Percentiles rank a stretch among this genome's conserved stretches.
phyloP scores from a whole-genome alignment of 208 protist genomes.

The Leishmania amazonensis region DNA sequence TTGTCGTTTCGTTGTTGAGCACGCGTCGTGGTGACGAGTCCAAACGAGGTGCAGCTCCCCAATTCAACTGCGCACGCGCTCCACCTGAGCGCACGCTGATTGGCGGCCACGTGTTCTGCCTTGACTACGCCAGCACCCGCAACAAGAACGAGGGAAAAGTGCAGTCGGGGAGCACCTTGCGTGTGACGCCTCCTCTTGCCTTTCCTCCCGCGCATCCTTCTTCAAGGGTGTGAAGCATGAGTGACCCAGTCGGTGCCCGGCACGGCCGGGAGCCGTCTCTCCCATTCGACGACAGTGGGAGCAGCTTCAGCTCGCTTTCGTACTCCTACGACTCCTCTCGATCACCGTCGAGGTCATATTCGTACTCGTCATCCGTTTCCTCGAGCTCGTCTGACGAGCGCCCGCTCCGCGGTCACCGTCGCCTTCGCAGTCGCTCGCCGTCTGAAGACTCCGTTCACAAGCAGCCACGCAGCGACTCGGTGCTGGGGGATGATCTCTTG shows the following conservation, averaged over 20 bases:
- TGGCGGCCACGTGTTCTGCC: not conserved
- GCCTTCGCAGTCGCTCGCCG: conserved; percentile 18
- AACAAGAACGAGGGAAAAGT: not conserved
- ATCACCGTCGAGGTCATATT: conserved; percentile 12
- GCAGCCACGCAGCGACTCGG: conserved; percentile 12
- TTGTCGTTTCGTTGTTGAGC: not conserved
- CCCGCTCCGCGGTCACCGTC: conserved; percentile 9
- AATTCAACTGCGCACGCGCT: not conserved
- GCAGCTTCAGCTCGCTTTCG: conserved; percentile 17
- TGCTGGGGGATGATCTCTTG: conserved; percentile 12
- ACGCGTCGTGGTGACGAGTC: not conserved
- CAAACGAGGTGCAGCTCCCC: not conserved
- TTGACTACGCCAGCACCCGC: not conserved
- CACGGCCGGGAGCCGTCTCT: not conserved
- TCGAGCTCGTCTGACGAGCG: conserved; percentile 3
- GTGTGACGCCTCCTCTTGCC: not conserved
- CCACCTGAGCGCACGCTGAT: not conserved
- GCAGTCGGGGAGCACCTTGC: not conserved
- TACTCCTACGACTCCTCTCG: conserved; percentile 22
- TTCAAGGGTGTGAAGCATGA: conserved; percentile 8
- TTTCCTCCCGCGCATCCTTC: not conserved
- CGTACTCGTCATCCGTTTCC: conserved; percentile 8
- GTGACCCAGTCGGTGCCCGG: not conserved
- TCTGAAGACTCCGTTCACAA: not conserved
- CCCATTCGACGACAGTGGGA: conserved; percentile 8